Conservation (phyloP, 805 yeast species). For the Clavispora vitiphila region DNA sequence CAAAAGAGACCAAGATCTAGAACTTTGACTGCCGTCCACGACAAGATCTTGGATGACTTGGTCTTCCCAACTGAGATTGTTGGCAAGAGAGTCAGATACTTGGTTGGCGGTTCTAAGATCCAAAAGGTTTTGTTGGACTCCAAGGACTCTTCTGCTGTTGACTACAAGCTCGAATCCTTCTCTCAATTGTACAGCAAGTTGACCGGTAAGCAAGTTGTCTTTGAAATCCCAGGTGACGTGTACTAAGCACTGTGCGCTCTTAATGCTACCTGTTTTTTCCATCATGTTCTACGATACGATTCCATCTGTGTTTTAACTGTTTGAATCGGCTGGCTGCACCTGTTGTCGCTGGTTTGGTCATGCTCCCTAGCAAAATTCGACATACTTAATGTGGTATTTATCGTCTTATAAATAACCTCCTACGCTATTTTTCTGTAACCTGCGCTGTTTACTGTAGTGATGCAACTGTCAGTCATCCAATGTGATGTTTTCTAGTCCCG, state of each 20-base stretch:
- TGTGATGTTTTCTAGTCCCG: too few species aligned
- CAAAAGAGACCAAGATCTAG: conserved; percentile 99
- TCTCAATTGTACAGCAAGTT: conserved; percentile 97
- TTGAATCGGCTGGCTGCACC: conserved; percentile 10
- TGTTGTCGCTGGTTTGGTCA: conserved; percentile 7
- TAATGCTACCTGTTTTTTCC: conserved; percentile 5
- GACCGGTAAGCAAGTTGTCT: conserved; percentile 99
- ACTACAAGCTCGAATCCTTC: conserved; percentile 99
- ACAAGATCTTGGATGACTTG: conserved; percentile 96
- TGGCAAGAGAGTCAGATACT: conserved; percentile 99
- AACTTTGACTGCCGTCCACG: conserved; percentile 98
- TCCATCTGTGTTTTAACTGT: conserved; percentile 16
- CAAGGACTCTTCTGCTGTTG: conserved; percentile 94
- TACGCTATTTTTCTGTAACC: conserved; percentile 7
- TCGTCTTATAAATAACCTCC: conserved; percentile 17
- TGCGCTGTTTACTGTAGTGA: too few species aligned
- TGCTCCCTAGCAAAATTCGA: conserved; percentile 16
- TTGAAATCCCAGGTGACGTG: conserved; percentile 69
- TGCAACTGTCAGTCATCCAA: too few species aligned
- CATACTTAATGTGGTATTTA: conserved; percentile 18
- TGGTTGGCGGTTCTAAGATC: conserved; percentile 97
- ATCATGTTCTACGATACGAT: conserved; percentile 5
- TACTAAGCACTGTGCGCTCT: conserved; percentile 23
- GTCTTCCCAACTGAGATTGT: conserved; percentile 99
- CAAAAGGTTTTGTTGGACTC: conserved; percentile 97